Evolutionary conservation across 2,329 filamentous ascomycete genomes (phyloP).

Genomic region (Emmonsiellopsis sp.): DNA sequence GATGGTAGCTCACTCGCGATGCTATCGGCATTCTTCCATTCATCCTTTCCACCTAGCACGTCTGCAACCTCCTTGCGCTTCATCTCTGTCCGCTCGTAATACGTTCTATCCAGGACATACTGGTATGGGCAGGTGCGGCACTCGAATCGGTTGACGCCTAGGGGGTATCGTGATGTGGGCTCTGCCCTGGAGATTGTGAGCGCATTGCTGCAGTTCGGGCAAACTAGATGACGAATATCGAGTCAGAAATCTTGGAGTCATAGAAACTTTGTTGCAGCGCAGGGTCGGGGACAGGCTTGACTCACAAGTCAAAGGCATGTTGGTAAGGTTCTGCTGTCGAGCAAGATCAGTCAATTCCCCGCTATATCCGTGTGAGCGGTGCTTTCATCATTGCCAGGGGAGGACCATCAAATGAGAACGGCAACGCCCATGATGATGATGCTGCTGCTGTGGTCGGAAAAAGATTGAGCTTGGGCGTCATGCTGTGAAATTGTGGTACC

Average conservation of each 20-base stretch:
- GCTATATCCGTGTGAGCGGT: not conserved
- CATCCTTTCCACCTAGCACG: conserved; percentile 77
- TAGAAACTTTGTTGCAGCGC: not conserved
- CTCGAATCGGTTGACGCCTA: conserved; percentile 69
- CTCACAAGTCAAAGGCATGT: conserved; percentile 33
- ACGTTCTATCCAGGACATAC: conserved; percentile 67
- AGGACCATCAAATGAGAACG: not conserved
- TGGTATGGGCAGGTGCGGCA: conserved; percentile 94
- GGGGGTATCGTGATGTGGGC: conserved; percentile 27
- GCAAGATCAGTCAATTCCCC: not conserved
- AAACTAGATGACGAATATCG: conserved; percentile 29
- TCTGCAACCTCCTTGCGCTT: conserved; percentile 81
- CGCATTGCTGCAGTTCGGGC: conserved; percentile 42
- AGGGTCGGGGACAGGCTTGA: not conserved
- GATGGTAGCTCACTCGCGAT: conserved; percentile 45
- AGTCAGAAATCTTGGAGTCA: conserved; percentile 1
- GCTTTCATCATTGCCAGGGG: not conserved
- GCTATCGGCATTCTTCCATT: conserved; percentile 89
- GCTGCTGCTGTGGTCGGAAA: not conserved
- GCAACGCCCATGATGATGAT: too few relatives aligned
- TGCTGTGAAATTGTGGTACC: not conserved
- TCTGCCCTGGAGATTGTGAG: conserved; percentile 38
- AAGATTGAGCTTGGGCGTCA: not conserved
- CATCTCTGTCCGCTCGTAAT: conserved; percentile 73
- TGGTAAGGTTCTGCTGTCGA: not conserved